Evolutionary conservation across 2,329 filamentous ascomycete genomes (phyloP).

Genomic region (Ceratocystis albifundus): DNA sequence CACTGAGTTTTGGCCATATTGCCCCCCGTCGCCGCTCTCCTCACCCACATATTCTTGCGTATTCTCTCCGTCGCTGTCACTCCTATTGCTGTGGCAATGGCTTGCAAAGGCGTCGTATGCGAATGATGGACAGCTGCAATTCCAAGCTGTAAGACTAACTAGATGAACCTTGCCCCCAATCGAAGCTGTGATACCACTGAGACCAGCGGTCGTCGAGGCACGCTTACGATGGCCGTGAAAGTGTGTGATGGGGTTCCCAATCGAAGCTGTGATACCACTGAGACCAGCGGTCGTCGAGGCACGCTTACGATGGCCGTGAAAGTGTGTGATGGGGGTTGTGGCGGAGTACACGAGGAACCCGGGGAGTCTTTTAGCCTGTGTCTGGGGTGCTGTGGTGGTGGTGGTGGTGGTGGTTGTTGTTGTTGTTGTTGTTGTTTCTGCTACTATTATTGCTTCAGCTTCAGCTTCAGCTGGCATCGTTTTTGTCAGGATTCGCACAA

Average conservation of each 20-base stretch:
- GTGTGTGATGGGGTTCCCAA: neutral
- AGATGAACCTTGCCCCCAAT: conserved; percentile 41
- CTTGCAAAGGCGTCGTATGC: conserved; percentile 54
- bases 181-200: conserved; percentile 18
- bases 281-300: conserved; percentile 18
- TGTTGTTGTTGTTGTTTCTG: neutral
- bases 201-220: conserved; percentile 8
- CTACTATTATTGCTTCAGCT: neutral
- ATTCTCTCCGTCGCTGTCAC: neutral
- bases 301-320: neutral
- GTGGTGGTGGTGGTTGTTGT: too few species aligned
- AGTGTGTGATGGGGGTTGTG: neutral
- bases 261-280: conserved; percentile 8
- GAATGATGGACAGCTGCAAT: conserved; percentile 81
- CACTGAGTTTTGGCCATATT: neutral
- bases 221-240: neutral
- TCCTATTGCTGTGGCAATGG: neutral
- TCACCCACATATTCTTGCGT: conserved; percentile 6
- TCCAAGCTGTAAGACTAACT: conserved; percentile 67
- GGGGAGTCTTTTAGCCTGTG: too few species aligned
- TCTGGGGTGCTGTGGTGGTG: neutral
- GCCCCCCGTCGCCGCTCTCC: conserved; percentile 25
- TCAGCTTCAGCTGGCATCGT: neutral
- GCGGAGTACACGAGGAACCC: conserved; percentile 5
- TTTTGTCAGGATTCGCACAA: conserved; percentile 30